Percentiles rank a stretch among this genome's conserved stretches.
phyloP scores from a whole-genome alignment of 768 basidiomycete species.

The Termitomyces sp. region DNA sequence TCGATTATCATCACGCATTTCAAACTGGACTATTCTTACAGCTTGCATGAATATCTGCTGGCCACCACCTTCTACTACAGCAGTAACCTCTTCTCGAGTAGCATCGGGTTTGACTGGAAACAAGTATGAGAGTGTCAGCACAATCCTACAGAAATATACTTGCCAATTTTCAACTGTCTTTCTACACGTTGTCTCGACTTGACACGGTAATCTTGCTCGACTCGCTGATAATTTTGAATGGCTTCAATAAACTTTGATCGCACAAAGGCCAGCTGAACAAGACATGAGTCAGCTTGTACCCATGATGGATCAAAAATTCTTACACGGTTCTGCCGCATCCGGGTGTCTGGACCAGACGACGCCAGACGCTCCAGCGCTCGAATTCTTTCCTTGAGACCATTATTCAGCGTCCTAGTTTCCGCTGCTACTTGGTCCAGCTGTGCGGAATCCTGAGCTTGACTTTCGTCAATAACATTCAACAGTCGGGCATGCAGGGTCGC shows the following conservation, averaged over 20 bases:
- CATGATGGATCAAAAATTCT: constrained; percentile 1
- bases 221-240: constrained; percentile 71
- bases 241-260: constrained; percentile 70
- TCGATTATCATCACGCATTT: background rate
- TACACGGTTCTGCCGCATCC: constrained; percentile 36
- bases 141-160: constrained; percentile 3
- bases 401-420: constrained; percentile 56
- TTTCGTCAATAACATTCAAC: constrained; percentile 29
- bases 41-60: constrained; percentile 77
- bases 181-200: constrained; percentile 64
- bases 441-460: constrained; percentile 18
- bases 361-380: constrained; percentile 40
- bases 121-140: background rate
- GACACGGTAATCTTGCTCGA: constrained; percentile 65
- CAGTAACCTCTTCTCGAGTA: constrained; percentile 70
- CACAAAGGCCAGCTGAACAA: constrained; percentile 48
- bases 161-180: constrained; percentile 76
- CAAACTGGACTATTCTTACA: constrained; percentile 27
- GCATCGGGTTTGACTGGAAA: constrained; percentile 79
- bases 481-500: constrained; percentile 30
- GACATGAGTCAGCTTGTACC: background rate
- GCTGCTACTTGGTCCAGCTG: constrained; percentile 52
- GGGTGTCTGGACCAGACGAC: constrained; percentile 21
- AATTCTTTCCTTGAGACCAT: constrained; percentile 53
- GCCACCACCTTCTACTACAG: constrained; percentile 59